Evolutionary conservation across 2,329 filamentous ascomycete species (phyloP).

Genomic region (Huntiella decipiens): DNA sequence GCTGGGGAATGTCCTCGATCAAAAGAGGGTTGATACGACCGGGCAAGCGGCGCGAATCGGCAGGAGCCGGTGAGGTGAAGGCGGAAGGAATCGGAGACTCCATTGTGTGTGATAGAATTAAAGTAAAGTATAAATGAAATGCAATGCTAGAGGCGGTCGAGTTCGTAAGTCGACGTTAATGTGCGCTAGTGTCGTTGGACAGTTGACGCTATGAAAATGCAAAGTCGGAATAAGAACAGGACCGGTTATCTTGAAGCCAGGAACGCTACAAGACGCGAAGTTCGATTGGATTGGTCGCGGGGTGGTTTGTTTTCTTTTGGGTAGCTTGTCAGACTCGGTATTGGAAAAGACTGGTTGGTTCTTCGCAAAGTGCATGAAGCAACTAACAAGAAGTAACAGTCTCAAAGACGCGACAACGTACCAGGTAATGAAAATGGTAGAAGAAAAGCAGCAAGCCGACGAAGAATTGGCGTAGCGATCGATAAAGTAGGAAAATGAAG

Average conservation of each 20-base stretch:
- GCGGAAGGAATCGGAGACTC: constrained; percentile 7
- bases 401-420: not conserved
- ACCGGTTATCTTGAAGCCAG: too few species aligned
- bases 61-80: constrained; percentile 14
- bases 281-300: too few species aligned
- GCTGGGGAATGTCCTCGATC: constrained; percentile 35
- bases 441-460: not conserved
- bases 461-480: not conserved
- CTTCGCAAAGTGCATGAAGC: too few species aligned
- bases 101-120: constrained; percentile 4
- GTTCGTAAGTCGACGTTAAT: too few species aligned
- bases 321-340: too few species aligned
- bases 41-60: constrained; percentile 28
- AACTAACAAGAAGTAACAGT: too few species aligned
- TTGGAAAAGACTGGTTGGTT: too few species aligned
- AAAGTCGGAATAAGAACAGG: too few species aligned
- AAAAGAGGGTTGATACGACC: constrained; percentile 42
- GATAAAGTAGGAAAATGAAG: not conserved
- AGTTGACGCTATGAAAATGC: not conserved
- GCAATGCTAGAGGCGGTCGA: not conserved
- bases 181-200: not conserved
- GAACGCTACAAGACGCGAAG: too few species aligned
- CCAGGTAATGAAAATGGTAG: not conserved
- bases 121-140: not conserved
- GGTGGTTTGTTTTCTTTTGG: too few species aligned